Evolutionary conservation across 805 yeast species (phyloP).

Genomic region (Candida sithepensis): DNA sequence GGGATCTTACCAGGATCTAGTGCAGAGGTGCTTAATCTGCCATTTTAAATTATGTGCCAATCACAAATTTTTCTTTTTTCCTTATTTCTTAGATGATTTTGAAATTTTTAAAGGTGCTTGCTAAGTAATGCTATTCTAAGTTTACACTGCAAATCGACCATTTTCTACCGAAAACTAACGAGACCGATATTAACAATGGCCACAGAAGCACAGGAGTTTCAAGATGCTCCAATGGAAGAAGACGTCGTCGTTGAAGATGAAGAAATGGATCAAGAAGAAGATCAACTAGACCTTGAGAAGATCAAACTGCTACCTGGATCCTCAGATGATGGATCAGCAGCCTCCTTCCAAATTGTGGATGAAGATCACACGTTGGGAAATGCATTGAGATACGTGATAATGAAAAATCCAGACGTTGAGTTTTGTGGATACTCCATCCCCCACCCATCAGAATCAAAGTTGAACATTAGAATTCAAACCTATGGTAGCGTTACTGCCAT

Average conservation of each 20-base stretch:
- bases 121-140: no score
- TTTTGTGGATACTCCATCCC: slow-evolving; percentile 98
- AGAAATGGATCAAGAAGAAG: slow-evolving; percentile 33
- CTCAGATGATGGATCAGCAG: slow-evolving; percentile 90
- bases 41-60: neutral
- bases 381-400: slow-evolving; percentile 86
- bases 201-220: slow-evolving; percentile 4
- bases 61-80: neutral
- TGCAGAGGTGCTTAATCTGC: neutral
- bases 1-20: neutral
- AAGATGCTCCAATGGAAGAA: slow-evolving; percentile 14
- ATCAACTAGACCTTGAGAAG: slow-evolving; percentile 46
- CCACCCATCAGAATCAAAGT: slow-evolving; percentile 89
- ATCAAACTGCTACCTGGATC: slow-evolving; percentile 77
- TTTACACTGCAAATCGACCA: no score
- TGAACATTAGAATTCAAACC: slow-evolving; percentile 92
- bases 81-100: no score
- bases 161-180: no score
- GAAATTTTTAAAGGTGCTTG: neutral
- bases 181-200: slow-evolving; percentile 1
- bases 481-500: slow-evolving; percentile 82
- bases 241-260: slow-evolving; percentile 21
- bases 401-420: slow-evolving; percentile 97
- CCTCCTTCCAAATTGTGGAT: slow-evolving; percentile 86
- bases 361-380: slow-evolving; percentile 98